Conservation (phyloP, 495 filamentous ascomycete species). For the Penicillium longicatenatum region DNA sequence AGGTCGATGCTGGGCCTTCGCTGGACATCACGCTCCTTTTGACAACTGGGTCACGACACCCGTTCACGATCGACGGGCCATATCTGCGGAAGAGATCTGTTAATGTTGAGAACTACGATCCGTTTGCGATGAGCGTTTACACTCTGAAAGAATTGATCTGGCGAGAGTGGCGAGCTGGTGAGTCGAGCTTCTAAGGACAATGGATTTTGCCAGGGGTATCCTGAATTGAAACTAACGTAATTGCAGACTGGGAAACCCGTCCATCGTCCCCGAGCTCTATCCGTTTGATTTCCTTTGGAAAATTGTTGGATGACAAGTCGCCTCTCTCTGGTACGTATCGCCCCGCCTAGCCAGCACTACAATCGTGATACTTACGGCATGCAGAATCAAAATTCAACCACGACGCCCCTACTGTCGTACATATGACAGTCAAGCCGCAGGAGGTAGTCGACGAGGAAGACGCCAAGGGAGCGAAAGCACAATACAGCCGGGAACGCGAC, state of each 20-base stretch:
- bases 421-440: slow-evolving; percentile 91
- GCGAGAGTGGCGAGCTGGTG: slow-evolving; percentile 81
- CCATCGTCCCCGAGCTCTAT: slow-evolving; percentile 83
- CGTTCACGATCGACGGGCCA: slow-evolving; percentile 82
- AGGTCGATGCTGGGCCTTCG: slow-evolving; percentile 48
- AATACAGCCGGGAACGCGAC: slow-evolving; percentile 57
- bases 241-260: slow-evolving; percentile 78
- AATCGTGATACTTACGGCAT: not conserved
- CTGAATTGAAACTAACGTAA: not conserved
- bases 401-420: slow-evolving; percentile 77
- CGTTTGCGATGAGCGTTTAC: slow-evolving; percentile 86
- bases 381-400: slow-evolving; percentile 73
- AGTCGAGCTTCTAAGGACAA: slow-evolving; percentile 10
- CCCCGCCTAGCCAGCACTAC: not conserved
- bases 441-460: slow-evolving; percentile 91
- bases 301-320: slow-evolving; percentile 83
- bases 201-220: not conserved
- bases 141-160: slow-evolving; percentile 90
- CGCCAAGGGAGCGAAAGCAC: slow-evolving; percentile 70
- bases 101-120: slow-evolving; percentile 73
- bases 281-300: slow-evolving; percentile 84
- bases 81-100: slow-evolving; percentile 80
- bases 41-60: slow-evolving; percentile 78
- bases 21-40: slow-evolving; percentile 73
- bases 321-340: slow-evolving; percentile 64